phyloP scores from a whole-genome alignment of 2,329 filamentous ascomycete species.

The Stachybotrys echinatus region DNA sequence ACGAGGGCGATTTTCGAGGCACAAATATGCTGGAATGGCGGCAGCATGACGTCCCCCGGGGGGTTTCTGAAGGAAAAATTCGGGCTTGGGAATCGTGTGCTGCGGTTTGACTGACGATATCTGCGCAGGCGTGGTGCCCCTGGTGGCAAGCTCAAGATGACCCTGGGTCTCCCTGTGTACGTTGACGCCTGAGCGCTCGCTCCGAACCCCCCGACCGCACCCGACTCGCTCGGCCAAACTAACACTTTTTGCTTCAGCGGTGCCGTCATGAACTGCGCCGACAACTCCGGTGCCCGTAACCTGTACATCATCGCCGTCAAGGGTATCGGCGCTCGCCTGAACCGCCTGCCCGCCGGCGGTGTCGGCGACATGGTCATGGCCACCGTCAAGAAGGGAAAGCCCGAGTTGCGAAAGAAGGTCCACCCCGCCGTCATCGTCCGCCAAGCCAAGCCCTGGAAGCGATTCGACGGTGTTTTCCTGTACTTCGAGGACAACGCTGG shows the following conservation, averaged over 20 bases:
- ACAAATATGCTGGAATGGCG: background rate
- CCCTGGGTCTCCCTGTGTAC: constrained; percentile 99
- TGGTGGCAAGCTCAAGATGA: constrained; percentile 99
- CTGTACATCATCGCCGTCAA: constrained; percentile 99
- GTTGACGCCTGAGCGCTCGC: constrained; percentile 26
- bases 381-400: constrained; percentile 99
- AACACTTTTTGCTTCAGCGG: constrained; percentile 54
- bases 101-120: constrained; percentile 28
- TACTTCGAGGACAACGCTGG: constrained; percentile 99
- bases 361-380: constrained; percentile 99
- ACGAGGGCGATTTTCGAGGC: background rate
- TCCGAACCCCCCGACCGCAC: constrained; percentile 3
- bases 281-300: constrained; percentile 98
- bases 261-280: constrained; percentile 99
- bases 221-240: constrained; percentile 10
- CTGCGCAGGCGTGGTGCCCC: constrained; percentile 72
- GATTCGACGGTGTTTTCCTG: constrained; percentile 95
- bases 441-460: constrained; percentile 99
- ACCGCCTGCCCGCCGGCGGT: constrained; percentile 94
- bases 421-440: constrained; percentile 99
- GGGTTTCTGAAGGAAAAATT: background rate
- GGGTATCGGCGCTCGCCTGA: constrained; percentile 95
- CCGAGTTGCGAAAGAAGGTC: constrained; percentile 99
- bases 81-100: no score
- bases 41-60: background rate